phyloP scores from a whole-genome alignment of 73 alveolate species.

The Paramecium tetraurelia region DNA sequence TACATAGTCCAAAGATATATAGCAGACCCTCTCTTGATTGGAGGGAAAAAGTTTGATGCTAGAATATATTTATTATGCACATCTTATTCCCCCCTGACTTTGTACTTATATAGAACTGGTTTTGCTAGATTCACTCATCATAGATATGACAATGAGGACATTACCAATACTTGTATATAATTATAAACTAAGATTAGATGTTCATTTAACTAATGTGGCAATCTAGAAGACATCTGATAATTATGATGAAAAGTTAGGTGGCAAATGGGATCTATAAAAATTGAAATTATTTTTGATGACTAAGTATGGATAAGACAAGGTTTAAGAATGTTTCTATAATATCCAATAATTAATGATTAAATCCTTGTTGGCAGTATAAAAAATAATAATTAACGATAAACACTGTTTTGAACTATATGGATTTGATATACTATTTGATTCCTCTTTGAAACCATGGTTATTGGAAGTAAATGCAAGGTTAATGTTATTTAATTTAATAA shows the following conservation, averaged over 20 bases:
- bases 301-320: slow-evolving; percentile 94
- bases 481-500: not conserved
- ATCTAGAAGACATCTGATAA: slow-evolving; percentile 92
- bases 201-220: slow-evolving; percentile 98
- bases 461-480: slow-evolving; percentile 79
- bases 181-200: slow-evolving; percentile 13
- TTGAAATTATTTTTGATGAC: slow-evolving; percentile 91
- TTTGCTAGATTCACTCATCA: slow-evolving; percentile 97
- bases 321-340: slow-evolving; percentile 87
- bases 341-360: slow-evolving; percentile 84
- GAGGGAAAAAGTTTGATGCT: slow-evolving; percentile 99
- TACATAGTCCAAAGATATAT: slow-evolving; percentile 83
- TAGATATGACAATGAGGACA: slow-evolving; percentile 94
- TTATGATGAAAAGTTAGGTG: slow-evolving; percentile 96
- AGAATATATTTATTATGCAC: slow-evolving; percentile 98
- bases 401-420: slow-evolving; percentile 99
- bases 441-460: slow-evolving; percentile 84
- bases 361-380: slow-evolving; percentile 88
- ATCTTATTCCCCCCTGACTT: slow-evolving; percentile 98
- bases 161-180: slow-evolving; percentile 81
- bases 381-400: slow-evolving; percentile 98
- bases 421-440: not conserved
- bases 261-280: slow-evolving; percentile 95
- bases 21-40: slow-evolving; percentile 98
- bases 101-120: slow-evolving; percentile 96